phyloP scores from a whole-genome alignment of 257 asterid species.

The Penstemon davidsonii region DNA sequence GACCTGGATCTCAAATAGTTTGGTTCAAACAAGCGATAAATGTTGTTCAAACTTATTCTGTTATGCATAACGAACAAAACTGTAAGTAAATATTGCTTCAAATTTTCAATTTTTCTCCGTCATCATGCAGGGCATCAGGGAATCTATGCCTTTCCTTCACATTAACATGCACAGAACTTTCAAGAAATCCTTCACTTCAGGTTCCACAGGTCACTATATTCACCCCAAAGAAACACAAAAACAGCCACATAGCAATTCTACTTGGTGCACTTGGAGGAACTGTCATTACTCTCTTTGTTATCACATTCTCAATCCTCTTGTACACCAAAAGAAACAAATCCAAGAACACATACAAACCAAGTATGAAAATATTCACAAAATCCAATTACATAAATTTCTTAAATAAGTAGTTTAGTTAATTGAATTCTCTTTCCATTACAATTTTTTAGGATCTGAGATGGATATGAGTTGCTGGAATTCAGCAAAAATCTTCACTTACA shows the following conservation, averaged over 20 bases:
- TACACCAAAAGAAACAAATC: conserved; percentile 50
- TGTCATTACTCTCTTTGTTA: conserved; percentile 41
- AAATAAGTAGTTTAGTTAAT: background rate
- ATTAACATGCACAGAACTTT: conserved; percentile 50
- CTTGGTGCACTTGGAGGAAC: conserved; percentile 64
- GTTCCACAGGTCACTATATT: conserved; percentile 75
- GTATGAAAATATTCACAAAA: conserved; percentile 39
- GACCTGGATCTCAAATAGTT: too few species aligned
- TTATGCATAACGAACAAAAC: too few species aligned
- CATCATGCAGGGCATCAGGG: conserved; percentile 66
- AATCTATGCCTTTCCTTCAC: conserved; percentile 84
- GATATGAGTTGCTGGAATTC: conserved; percentile 63
- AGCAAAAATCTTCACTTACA: conserved; percentile 67
- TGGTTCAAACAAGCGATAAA: too few species aligned
- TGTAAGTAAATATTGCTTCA: too few species aligned
- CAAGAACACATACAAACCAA: conserved; percentile 37
- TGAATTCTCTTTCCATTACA: background rate
- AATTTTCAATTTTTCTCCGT: background rate
- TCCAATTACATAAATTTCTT: background rate
- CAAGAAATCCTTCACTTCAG: conserved; percentile 56
- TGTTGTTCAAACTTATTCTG: too few species aligned
- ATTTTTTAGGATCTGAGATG: conserved; percentile 40
- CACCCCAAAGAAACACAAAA: conserved; percentile 54
- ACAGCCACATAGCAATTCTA: conserved; percentile 46
- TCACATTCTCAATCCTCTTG: conserved; percentile 54